Percentiles rank a stretch among this genome's conserved stretches.
These are phyloP conservation scores for Fusarium siculi DNA, from an alignment of 2,329 filamentous ascomycete species.

Conservation along the genomic window DNA sequence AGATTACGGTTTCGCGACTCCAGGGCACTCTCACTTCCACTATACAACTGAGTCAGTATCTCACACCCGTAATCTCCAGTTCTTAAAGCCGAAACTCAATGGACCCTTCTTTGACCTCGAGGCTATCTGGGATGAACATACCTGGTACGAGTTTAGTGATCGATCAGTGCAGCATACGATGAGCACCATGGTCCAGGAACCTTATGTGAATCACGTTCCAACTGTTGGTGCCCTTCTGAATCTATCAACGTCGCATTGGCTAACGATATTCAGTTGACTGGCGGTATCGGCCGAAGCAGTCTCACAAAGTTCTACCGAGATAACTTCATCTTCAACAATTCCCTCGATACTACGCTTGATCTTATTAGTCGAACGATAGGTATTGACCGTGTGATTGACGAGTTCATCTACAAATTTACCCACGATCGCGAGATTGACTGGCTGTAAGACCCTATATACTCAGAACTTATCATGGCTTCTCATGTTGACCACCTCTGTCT, in stretches of 20 bases:
- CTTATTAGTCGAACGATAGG: slow-evolving; percentile 78
- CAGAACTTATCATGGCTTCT: too few species aligned
- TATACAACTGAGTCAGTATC: slow-evolving; percentile 66
- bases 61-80: slow-evolving; percentile 73
- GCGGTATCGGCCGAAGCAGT: slow-evolving; percentile 72
- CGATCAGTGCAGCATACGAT: slow-evolving; percentile 78
- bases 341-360: slow-evolving; percentile 72
- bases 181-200: slow-evolving; percentile 81
- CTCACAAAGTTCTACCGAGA: slow-evolving; percentile 76
- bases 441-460: slow-evolving; percentile 62
- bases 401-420: slow-evolving; percentile 74
- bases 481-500: rapidly evolving
- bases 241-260: neutral
- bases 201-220: slow-evolving; percentile 82
- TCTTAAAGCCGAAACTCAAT: slow-evolving; percentile 70
- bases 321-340: slow-evolving; percentile 81
- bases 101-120: slow-evolving; percentile 80
- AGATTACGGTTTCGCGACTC: slow-evolving; percentile 57
- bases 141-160: slow-evolving; percentile 74
- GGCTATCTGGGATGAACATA: slow-evolving; percentile 82
- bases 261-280: slow-evolving; percentile 59
- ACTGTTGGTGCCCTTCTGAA: slow-evolving; percentile 56
- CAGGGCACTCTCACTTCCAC: slow-evolving; percentile 61
- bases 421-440: slow-evolving; percentile 72
- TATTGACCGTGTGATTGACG: slow-evolving; percentile 76